phyloP scores from a whole-genome alignment of 106 monocot genomes.

The Apostasia shenzhenica region DNA sequence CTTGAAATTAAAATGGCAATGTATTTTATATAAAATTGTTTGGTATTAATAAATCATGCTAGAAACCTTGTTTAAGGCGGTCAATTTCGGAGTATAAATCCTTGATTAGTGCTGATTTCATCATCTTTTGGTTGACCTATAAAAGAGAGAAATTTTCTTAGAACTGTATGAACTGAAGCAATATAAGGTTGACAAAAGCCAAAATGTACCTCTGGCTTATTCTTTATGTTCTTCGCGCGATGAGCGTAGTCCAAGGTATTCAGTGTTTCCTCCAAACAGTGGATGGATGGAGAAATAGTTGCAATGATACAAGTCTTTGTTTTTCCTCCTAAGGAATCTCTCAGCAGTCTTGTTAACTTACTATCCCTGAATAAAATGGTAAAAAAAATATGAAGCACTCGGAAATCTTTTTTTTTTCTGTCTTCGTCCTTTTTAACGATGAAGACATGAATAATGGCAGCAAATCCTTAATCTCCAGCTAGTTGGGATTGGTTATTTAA shows the following conservation, averaged over 20 bases:
- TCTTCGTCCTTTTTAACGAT: too few species aligned
- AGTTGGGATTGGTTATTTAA: too few species aligned
- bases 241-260: constrained; percentile 35
- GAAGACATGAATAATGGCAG: background rate
- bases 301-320: constrained; percentile 75
- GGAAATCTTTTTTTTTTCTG: background rate
- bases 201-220: constrained; percentile 45
- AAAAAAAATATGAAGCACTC: background rate
- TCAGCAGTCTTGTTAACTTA: constrained; percentile 34
- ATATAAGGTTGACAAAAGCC: too few species aligned
- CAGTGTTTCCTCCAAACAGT: constrained; percentile 62
- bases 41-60: background rate
- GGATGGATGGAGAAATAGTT: constrained; percentile 55
- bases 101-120: constrained; percentile 27
- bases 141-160: background rate
- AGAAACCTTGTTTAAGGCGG: constrained; percentile 57
- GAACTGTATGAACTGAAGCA: background rate
- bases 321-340: constrained; percentile 68
- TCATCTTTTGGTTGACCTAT: constrained; percentile 66
- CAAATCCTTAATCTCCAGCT: background rate
- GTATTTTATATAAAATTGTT: too few species aligned
- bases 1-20: too few species aligned
- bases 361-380: constrained; percentile 17
- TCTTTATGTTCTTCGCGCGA: constrained; percentile 63
- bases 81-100: constrained; percentile 63